These are phyloP conservation scores for Botrytis pseudocinerea DNA, from an alignment of 2,329 filamentous ascomycete species.

Conservation along the genomic window DNA sequence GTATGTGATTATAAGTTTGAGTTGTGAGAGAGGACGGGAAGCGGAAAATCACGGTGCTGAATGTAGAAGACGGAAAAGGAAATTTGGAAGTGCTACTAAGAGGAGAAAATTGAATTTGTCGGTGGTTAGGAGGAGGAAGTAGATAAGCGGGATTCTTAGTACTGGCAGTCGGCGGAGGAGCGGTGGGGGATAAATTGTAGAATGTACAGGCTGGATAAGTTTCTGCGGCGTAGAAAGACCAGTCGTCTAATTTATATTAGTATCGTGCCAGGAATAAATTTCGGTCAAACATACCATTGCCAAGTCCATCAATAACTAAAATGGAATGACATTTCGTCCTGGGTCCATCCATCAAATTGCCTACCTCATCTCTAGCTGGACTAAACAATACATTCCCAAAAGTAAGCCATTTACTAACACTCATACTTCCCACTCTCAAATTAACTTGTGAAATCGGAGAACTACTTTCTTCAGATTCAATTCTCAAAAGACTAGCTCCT, in stretches of 20 bases:
- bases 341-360: slow-evolving; percentile 46
- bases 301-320: slow-evolving; percentile 78
- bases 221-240: slow-evolving; percentile 83
- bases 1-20: slow-evolving; percentile 66
- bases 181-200: slow-evolving; percentile 67
- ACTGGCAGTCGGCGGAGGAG: slow-evolving; percentile 45
- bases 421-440: slow-evolving; percentile 76
- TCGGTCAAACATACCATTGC: slow-evolving; percentile 53
- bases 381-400: slow-evolving; percentile 84
- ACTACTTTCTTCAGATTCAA: slow-evolving; percentile 50
- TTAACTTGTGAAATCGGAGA: slow-evolving; percentile 71
- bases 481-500: slow-evolving; percentile 28
- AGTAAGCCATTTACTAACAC: slow-evolving; percentile 84
- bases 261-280: background rate
- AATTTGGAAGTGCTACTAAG: slow-evolving; percentile 54
- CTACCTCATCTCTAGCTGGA: slow-evolving; percentile 72
- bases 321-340: slow-evolving; percentile 60
- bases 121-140: slow-evolving; percentile 66
- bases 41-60: slow-evolving; percentile 73
- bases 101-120: slow-evolving; percentile 65
- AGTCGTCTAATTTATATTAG: slow-evolving; percentile 57
- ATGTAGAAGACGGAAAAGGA: slow-evolving; percentile 74
- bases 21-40: slow-evolving; percentile 73
- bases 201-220: slow-evolving; percentile 74
- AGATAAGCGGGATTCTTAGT: slow-evolving; percentile 51